A percentile compares a stretch with the other conserved stretches of the same genome.
These are phyloP conservation scores for Gracilaria vermiculophylla DNA, from an alignment of 23 red algal species.

Conservation along the genomic window DNA sequence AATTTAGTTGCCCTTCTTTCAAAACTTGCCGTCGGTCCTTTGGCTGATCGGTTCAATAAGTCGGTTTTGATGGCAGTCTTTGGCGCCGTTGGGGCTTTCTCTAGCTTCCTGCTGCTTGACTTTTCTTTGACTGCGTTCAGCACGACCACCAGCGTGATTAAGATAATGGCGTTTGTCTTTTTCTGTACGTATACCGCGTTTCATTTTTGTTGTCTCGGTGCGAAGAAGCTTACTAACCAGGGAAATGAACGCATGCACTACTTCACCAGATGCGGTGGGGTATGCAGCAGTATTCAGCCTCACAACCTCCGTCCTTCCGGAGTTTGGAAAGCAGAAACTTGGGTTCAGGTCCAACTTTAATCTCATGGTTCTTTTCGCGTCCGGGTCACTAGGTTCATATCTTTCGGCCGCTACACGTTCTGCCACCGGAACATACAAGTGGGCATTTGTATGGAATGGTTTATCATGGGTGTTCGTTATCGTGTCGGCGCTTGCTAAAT, in stretches of 20 bases:
- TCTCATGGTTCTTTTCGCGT: constrained; percentile 50
- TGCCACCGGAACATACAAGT: constrained; percentile 53
- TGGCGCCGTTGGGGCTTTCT: constrained; percentile 12
- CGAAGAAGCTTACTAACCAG: no score
- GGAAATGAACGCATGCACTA: not conserved
- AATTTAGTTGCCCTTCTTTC: constrained; percentile 56
- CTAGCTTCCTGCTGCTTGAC: constrained; percentile 46
- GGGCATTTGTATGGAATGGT: constrained; percentile 57
- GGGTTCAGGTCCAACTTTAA: constrained; percentile 70
- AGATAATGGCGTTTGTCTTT: constrained; percentile 44
- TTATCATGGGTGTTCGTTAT: constrained; percentile 18
- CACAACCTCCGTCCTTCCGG: constrained; percentile 51
- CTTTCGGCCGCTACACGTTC: constrained; percentile 30
- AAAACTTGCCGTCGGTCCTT: constrained; percentile 56
- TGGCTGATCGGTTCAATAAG: constrained; percentile 68
- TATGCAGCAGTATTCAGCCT: constrained; percentile 68
- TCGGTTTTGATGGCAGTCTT: constrained; percentile 32
- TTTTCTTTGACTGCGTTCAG: not conserved
- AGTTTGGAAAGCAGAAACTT: constrained; percentile 64
- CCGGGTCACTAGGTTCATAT: constrained; percentile 60
- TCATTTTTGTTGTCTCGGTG: not conserved
- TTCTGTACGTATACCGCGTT: constrained; percentile 36
- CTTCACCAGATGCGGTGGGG: constrained; percentile 15
- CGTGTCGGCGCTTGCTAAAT: constrained; percentile 29
- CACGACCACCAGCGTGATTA: constrained; percentile 14